A percentile compares a stretch with the other conserved stretches of the same genome.
phyloP scores from a whole-genome alignment of 208 protist species.

The Crithidia acanthocephali region DNA sequence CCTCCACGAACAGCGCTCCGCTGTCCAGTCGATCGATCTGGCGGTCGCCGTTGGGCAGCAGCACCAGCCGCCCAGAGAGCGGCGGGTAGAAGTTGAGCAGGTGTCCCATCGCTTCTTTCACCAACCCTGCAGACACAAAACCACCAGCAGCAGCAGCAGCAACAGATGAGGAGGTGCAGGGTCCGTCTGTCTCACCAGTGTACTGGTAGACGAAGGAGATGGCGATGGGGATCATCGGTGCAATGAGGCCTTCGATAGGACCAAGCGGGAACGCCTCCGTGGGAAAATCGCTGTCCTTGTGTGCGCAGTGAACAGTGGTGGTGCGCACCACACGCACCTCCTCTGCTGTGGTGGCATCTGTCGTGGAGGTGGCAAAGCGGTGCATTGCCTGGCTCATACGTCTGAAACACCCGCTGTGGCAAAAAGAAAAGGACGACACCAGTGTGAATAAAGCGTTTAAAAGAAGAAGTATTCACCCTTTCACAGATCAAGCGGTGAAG shows the following conservation, averaged over 20 bases:
- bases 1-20: slow-evolving; percentile 20
- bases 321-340: slow-evolving; percentile 17
- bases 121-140: slow-evolving; percentile 3
- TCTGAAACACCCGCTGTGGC: too few relatives aligned
- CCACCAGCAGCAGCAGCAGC: background rate
- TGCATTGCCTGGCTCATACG: slow-evolving; percentile 1
- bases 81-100: slow-evolving; percentile 30
- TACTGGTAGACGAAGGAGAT: slow-evolving; percentile 27
- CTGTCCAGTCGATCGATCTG: slow-evolving; percentile 16
- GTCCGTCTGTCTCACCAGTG: background rate
- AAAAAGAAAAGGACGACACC: too few relatives aligned
- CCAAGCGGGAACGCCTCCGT: slow-evolving; percentile 19
- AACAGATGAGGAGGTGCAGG: background rate
- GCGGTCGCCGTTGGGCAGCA: slow-evolving; percentile 25
- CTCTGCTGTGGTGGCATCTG: slow-evolving; percentile 10
- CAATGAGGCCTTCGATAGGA: slow-evolving; percentile 29
- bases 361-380: slow-evolving; percentile 1
- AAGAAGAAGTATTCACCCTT: background rate
- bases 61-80: slow-evolving; percentile 20
- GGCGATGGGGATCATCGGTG: slow-evolving; percentile 25
- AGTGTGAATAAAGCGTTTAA: too few relatives aligned
- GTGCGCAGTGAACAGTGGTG: slow-evolving; percentile 10
- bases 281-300: slow-evolving; percentile 7
- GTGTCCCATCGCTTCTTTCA: slow-evolving; percentile 24
- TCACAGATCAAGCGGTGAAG: too few relatives aligned